phyloP scores from a whole-genome alignment of 306 rosid genomes.

The Psophocarpus tetragonolobus region DNA sequence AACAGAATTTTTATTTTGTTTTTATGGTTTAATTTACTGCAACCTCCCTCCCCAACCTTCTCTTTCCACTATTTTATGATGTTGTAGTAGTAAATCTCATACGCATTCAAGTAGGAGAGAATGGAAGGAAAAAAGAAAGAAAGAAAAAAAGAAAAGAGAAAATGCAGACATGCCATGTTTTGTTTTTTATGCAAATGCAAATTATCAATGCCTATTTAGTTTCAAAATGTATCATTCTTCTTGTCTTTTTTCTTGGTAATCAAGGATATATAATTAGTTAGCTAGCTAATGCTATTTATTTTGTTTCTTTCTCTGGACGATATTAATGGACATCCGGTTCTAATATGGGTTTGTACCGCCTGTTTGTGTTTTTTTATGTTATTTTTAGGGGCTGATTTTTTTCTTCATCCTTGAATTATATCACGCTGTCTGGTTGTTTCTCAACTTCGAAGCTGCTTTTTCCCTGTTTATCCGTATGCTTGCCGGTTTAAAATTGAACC shows the following conservation, averaged over 20 bases:
- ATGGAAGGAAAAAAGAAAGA: neutral
- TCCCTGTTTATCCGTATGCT: conserved; percentile 51
- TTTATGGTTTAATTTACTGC: conserved; percentile 22
- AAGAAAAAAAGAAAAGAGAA: conserved; percentile 10
- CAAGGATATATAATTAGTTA: neutral
- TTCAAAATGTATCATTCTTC: conserved; percentile 3
- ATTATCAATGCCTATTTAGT: conserved; percentile 26
- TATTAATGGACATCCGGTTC: conserved; percentile 30
- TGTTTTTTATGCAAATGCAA: conserved; percentile 35
- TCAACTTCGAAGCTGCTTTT: conserved; percentile 56
- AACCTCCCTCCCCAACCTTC: neutral
- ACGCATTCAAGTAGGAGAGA: conserved; percentile 35
- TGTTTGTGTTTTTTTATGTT: conserved; percentile 5
- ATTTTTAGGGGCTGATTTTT: conserved; percentile 6
- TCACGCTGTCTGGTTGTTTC: conserved; percentile 44
- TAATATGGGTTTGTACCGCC: conserved; percentile 12
- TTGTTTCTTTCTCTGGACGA: conserved; percentile 38
- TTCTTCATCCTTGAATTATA: conserved; percentile 35
- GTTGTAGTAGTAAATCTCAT: conserved; percentile 34
- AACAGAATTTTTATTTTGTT: neutral
- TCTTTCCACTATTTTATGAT: conserved; percentile 26
- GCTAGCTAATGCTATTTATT: conserved; percentile 13
- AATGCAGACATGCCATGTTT: conserved; percentile 30
- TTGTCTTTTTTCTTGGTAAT: conserved; percentile 10
- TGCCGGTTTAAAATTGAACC: conserved; percentile 50